These are phyloP conservation scores for Rhizoclosmatium sp. DNA, from an alignment of 192 early-diverging fungal species.

Conservation along the genomic window DNA sequence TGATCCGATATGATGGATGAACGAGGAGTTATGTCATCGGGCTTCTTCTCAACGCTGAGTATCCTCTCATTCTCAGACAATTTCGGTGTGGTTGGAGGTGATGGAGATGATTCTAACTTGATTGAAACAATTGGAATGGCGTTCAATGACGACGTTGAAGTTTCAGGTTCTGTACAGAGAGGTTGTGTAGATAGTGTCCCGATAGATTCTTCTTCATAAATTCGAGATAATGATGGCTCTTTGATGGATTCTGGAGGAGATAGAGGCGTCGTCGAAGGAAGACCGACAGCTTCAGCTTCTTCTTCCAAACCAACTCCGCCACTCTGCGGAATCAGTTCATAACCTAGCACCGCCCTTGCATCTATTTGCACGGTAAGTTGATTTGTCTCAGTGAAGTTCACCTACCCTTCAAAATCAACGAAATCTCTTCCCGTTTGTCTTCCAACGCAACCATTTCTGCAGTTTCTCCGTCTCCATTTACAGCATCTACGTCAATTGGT, in stretches of 20 bases:
- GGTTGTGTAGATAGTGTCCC: no score
- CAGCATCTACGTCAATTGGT: conserved; percentile 52
- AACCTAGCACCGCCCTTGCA: neutral
- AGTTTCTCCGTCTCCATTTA: conserved; percentile 54
- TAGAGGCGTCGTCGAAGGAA: neutral
- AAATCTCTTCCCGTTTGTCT: conserved; percentile 42
- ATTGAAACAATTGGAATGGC: no score
- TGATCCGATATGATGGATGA: neutral
- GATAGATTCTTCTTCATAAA: neutral
- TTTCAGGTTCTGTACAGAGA: no score
- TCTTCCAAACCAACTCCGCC: no score
- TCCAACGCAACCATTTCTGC: conserved; percentile 52
- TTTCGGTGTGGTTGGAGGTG: neutral
- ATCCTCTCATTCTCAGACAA: neutral
- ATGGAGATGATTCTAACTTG: neutral
- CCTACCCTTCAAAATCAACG: conserved; percentile 37
- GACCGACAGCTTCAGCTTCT: neutral
- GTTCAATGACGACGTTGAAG: no score
- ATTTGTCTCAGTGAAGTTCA: neutral
- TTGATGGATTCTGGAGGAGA: conserved; percentile 2
- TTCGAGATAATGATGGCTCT: neutral
- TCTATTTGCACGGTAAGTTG: neutral
- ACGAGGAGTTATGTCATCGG: no score
- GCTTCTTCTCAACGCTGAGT: neutral
- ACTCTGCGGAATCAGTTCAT: neutral